Evolutionary conservation across 2,329 filamentous ascomycete species (phyloP).

Genomic region (Colletotrichum sp.): DNA sequence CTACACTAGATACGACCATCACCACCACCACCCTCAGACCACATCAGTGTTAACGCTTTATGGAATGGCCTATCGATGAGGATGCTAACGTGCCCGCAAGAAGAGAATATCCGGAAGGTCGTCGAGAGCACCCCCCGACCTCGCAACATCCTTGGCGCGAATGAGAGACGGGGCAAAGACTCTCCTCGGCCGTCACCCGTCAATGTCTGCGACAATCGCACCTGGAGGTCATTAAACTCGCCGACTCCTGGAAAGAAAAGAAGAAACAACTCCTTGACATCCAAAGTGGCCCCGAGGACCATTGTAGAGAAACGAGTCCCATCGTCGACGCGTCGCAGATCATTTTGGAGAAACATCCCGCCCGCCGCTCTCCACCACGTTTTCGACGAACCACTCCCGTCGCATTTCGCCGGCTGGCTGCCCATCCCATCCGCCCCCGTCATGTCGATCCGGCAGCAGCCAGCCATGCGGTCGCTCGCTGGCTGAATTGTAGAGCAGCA

Average conservation of each 20-base stretch:
- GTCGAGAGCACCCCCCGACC: not conserved
- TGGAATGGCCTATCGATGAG: not conserved
- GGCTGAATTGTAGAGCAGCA: not conserved
- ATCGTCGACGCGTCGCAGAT: not conserved
- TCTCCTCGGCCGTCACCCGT: not conserved
- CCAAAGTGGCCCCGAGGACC: not conserved
- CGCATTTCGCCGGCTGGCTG: not conserved
- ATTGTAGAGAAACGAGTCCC: not conserved
- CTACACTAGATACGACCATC: not conserved
- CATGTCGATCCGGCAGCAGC: conserved; percentile 18
- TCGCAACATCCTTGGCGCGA: not conserved
- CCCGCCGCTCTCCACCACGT: not conserved
- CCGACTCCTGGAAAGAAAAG: not conserved
- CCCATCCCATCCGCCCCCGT: not conserved
- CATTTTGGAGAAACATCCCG: not conserved
- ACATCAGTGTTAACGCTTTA: not conserved
- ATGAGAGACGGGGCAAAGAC: not conserved
- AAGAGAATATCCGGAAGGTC: not conserved
- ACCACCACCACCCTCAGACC: not conserved
- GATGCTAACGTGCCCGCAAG: not conserved
- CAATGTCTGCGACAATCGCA: not conserved
- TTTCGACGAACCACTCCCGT: not conserved
- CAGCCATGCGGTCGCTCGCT: not conserved
- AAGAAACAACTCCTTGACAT: not conserved
- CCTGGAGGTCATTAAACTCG: not conserved